These are phyloP conservation scores for Phytopythium litorale DNA, from an alignment of 352 stramenopile genomes.

Conservation along the genomic window DNA sequence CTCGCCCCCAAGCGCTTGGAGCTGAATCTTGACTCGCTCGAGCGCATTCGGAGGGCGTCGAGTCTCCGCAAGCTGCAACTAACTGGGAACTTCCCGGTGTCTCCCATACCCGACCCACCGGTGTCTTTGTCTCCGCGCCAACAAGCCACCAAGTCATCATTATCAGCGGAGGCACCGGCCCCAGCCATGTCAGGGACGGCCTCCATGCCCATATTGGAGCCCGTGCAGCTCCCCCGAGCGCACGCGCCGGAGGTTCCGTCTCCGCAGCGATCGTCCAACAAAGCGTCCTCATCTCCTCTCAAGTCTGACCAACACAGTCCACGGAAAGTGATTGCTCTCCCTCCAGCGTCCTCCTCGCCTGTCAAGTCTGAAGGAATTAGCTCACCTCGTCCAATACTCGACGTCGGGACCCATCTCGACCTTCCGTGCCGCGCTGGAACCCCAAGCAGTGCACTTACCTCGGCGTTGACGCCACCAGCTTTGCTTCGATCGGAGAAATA, in stretches of 20 bases:
- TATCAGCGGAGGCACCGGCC: not conserved
- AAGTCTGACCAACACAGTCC: constrained; percentile 7
- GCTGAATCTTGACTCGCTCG: constrained; percentile 67
- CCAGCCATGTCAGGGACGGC: not conserved
- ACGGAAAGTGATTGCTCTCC: not conserved
- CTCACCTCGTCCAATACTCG: not conserved
- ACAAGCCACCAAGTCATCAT: not conserved
- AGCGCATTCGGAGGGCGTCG: constrained; percentile 12
- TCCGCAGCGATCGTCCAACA: not conserved
- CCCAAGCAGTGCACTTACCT: not conserved
- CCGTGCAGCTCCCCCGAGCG: not conserved
- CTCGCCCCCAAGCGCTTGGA: constrained; percentile 58
- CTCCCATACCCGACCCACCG: not conserved
- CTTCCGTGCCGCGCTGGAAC: not conserved
- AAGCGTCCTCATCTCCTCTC: not conserved
- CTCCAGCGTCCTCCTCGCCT: constrained; percentile 1
- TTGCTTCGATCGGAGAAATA: not conserved
- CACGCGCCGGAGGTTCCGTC: not conserved
- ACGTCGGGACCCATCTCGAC: not conserved
- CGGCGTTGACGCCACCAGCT: not conserved
- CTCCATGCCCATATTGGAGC: constrained; percentile 1
- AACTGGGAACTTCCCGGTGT: not conserved
- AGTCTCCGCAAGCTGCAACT: constrained; percentile 2
- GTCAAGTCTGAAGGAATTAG: constrained; percentile 2
- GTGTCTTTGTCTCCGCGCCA: not conserved